A percentile compares a stretch with the other conserved stretches of the same genome.
Evolutionary conservation across 176 grass and related monocot genomes (phyloP).

Genomic region (Ampelocalamus luodianensis): DNA sequence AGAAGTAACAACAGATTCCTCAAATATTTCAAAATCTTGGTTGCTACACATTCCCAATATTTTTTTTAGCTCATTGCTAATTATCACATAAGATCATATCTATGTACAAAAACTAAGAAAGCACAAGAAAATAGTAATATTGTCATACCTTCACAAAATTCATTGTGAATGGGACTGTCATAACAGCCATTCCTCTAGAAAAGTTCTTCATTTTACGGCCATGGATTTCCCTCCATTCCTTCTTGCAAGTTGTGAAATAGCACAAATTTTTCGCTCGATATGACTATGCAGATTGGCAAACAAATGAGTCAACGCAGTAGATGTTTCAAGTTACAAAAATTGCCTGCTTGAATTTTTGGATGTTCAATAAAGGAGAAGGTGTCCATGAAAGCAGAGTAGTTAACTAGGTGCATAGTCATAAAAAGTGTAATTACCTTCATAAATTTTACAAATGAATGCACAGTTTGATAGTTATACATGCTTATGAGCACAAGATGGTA

Average conservation of each 20-base stretch:
- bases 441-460: not conserved
- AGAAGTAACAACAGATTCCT: conserved; percentile 7
- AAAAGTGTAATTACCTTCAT: not conserved
- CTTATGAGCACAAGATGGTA: conserved; percentile 17
- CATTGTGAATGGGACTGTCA: conserved; percentile 88
- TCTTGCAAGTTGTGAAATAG: conserved; percentile 85
- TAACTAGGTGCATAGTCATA: conserved; percentile 35
- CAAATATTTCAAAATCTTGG: conserved; percentile 15
- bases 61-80: not conserved
- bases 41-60: not conserved
- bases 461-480: conserved; percentile 29
- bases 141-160: conserved; percentile 79
- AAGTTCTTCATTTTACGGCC: conserved; percentile 75
- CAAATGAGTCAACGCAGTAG: conserved; percentile 24
- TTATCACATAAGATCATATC: conserved; percentile 27
- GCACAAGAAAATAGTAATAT: conserved; percentile 14
- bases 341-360: not conserved
- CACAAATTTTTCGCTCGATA: conserved; percentile 20
- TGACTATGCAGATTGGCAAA: not conserved
- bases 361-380: not conserved
- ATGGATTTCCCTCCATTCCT: conserved; percentile 83
- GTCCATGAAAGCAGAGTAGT: conserved; percentile 22
- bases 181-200: conserved; percentile 76
- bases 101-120: no score
- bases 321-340: conserved; percentile 30